Evolutionary conservation across 2,329 filamentous ascomycete species (phyloP).

Genomic region (Mycosphaerella sp.): DNA sequence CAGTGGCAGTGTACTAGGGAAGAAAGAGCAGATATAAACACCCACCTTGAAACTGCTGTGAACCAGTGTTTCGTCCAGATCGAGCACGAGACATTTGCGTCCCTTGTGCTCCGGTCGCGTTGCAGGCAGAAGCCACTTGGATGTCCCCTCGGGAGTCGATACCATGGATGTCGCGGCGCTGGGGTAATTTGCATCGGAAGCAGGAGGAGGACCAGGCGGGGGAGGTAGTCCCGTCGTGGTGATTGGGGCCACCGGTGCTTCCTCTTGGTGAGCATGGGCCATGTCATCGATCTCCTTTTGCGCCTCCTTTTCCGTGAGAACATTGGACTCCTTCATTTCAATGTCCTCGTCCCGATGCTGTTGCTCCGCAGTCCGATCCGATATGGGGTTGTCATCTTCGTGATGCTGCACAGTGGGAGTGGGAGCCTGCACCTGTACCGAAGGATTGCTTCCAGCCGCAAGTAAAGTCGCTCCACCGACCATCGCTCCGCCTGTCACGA

Average conservation of each 20-base stretch:
- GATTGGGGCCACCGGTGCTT: constrained; percentile 5
- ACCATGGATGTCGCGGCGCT: constrained; percentile 31
- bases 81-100: constrained; percentile 88
- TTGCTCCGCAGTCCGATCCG: constrained; percentile 46
- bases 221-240: constrained; percentile 42
- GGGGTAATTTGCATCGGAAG: constrained; percentile 16
- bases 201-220: constrained; percentile 46
- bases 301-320: constrained; percentile 48
- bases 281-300: constrained; percentile 22
- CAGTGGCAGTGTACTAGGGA: not conserved
- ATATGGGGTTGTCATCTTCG: constrained; percentile 35
- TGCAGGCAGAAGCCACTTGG: constrained; percentile 73
- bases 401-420: constrained; percentile 40
- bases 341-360: constrained; percentile 49
- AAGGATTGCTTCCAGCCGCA: constrained; percentile 25
- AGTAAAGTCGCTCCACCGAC: constrained; percentile 18
- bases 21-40: not conserved
- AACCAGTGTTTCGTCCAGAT: constrained; percentile 92
- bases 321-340: constrained; percentile 51
- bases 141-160: constrained; percentile 43
- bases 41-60: constrained; percentile 97
- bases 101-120: constrained; percentile 72
- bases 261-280: constrained; percentile 13
- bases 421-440: constrained; percentile 37
- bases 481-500: constrained; percentile 1